Evolutionary conservation across 371 early-diverging fungal genomes (phyloP).

Genomic region (Zopfochytrium polystomum): DNA sequence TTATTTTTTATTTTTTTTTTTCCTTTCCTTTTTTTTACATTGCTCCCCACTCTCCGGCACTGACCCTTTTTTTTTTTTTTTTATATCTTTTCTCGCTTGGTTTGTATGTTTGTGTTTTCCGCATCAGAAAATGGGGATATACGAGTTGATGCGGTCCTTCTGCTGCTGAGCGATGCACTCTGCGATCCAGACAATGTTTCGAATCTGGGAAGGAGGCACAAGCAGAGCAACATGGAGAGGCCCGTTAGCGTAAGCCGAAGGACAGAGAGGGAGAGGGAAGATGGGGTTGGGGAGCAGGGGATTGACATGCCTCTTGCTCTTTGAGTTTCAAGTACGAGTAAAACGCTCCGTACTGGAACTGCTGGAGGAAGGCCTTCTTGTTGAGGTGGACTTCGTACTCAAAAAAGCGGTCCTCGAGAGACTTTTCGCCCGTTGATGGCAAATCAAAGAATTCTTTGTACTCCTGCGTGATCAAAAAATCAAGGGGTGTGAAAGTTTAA

Average conservation of each 20-base stretch:
- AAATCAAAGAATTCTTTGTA: conserved; percentile 61
- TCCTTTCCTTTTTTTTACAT: conserved; percentile 1
- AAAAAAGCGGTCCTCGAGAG: conserved; percentile 94
- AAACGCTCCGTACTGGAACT: conserved; percentile 96
- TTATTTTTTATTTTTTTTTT: no score
- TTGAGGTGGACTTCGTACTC: conserved; percentile 91
- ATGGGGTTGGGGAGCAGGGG: no score
- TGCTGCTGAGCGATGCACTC: conserved; percentile 99
- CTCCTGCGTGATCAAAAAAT: conserved; percentile 63
- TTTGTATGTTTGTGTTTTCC: background rate
- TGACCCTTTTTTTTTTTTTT: background rate
- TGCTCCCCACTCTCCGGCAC: background rate
- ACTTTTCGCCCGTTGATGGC: conserved; percentile 42
- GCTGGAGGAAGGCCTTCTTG: conserved; percentile 89
- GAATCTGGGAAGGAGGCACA: conserved; percentile 52
- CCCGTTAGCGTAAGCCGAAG: background rate
- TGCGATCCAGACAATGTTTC: conserved; percentile 98
- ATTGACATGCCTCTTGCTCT: conserved; percentile 95
- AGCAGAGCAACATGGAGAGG: background rate
- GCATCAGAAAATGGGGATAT: conserved; percentile 79
- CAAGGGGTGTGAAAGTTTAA: background rate
- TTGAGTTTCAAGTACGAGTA: conserved; percentile 96
- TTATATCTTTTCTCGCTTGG: background rate
- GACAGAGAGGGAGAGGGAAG: background rate
- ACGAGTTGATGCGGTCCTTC: conserved; percentile 89